Percentiles rank a stretch among this genome's conserved stretches.
phyloP scores from a whole-genome alignment of 805 yeast genomes.

The Hanseniaspora mollemarum region DNA sequence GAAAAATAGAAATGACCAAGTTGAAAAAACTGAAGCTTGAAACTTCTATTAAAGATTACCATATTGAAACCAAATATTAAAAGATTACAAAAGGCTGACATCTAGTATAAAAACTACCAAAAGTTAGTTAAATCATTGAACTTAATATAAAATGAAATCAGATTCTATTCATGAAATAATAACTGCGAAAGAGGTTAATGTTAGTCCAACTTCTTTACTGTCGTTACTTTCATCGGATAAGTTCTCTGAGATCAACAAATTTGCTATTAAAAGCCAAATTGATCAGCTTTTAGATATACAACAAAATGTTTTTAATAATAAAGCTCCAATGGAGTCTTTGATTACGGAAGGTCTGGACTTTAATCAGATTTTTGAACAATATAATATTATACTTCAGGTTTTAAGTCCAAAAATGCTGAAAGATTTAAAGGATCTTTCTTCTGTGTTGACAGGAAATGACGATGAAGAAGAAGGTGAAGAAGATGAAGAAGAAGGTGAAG shows the following conservation, averaged over 20 bases:
- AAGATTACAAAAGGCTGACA: too few relatives aligned
- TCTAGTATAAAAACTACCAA: too few relatives aligned
- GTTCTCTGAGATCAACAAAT: neutral
- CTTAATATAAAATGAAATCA: constrained; percentile 15
- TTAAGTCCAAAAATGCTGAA: constrained; percentile 54
- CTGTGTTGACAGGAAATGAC: constrained; percentile 20
- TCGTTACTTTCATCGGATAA: neutral
- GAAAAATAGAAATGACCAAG: neutral
- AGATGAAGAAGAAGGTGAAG: constrained; percentile 20
- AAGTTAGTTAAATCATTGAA: too few relatives aligned
- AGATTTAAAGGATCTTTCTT: constrained; percentile 43
- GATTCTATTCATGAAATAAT: constrained; percentile 26
- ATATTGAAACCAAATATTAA: too few relatives aligned
- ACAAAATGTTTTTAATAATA: constrained; percentile 22
- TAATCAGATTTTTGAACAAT: constrained; percentile 87
- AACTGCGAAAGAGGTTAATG: constrained; percentile 20
- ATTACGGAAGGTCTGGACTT: constrained; percentile 80
- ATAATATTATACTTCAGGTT: constrained; percentile 70
- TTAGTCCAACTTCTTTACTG: constrained; percentile 16
- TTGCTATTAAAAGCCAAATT: constrained; percentile 38
- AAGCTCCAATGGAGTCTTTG: constrained; percentile 66
- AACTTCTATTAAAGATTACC: too few relatives aligned
- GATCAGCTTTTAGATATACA: constrained; percentile 45
- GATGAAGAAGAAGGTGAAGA: constrained; percentile 24
- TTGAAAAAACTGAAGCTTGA: too few relatives aligned